Percentiles rank a stretch among this genome's conserved stretches.
phyloP scores from a whole-genome alignment of 2,329 filamentous ascomycete genomes.

The Chrysoporthe cubensis region DNA sequence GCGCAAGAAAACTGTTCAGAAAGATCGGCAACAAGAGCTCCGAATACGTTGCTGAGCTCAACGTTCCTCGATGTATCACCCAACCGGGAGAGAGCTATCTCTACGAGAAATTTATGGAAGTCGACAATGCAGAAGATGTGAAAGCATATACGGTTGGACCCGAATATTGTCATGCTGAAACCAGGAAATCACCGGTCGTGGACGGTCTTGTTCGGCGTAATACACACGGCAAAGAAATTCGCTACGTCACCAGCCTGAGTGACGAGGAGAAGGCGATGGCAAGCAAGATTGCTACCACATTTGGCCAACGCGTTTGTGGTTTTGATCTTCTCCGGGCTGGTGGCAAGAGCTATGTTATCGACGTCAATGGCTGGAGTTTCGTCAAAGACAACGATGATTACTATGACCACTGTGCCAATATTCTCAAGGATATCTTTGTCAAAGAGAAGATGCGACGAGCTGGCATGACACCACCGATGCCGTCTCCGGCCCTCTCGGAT shows the following conservation, averaged over 20 bases:
- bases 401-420: slow-evolving; percentile 87
- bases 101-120: slow-evolving; percentile 95
- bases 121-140: slow-evolving; percentile 97
- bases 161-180: slow-evolving; percentile 93
- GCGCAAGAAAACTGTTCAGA: slow-evolving; percentile 88
- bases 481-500: slow-evolving; percentile 49
- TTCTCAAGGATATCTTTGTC: slow-evolving; percentile 86
- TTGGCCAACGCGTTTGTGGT: slow-evolving; percentile 93
- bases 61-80: slow-evolving; percentile 76
- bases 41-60: slow-evolving; percentile 81
- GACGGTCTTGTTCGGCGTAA: slow-evolving; percentile 95
- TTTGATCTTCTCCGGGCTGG: slow-evolving; percentile 90
- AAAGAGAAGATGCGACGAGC: slow-evolving; percentile 72
- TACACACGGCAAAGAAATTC: slow-evolving; percentile 94
- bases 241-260: slow-evolving; percentile 87
- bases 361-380: slow-evolving; percentile 99
- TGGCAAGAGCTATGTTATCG: slow-evolving; percentile 94
- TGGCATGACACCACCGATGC: slow-evolving; percentile 60
- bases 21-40: slow-evolving; percentile 99
- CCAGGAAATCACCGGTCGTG: slow-evolving; percentile 94
- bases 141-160: slow-evolving; percentile 98
- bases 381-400: slow-evolving; percentile 99
- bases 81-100: slow-evolving; percentile 85
- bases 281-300: slow-evolving; percentile 84
- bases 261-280: slow-evolving; percentile 84